Conservation (phyloP, 176 grass and related monocot species). For the Oryza brachyantha region DNA sequence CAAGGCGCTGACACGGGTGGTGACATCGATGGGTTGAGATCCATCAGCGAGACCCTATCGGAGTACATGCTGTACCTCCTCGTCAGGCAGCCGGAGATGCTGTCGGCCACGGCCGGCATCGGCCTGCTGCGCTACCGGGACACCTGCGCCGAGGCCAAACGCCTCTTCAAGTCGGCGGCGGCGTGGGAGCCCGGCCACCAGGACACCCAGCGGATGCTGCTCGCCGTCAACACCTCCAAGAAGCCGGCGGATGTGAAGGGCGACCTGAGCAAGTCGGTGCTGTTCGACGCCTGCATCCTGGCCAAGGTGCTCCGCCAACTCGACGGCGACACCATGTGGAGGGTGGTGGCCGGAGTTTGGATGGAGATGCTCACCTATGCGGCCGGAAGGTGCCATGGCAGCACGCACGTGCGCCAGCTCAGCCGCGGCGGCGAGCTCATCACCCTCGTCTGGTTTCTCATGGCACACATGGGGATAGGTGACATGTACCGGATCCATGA, state of each 20-base stretch:
- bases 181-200: no score
- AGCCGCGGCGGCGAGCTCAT: constrained; percentile 45
- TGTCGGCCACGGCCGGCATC: constrained; percentile 36
- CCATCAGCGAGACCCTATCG: neutral
- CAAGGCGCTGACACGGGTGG: rapidly evolving
- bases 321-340: neutral
- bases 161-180: no score
- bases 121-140: constrained; percentile 38
- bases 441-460: constrained; percentile 47
- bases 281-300: constrained; percentile 44
- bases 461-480: constrained; percentile 38
- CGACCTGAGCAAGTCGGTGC: constrained; percentile 35
- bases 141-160: no score
- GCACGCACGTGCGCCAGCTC: constrained; percentile 36
- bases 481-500: constrained; percentile 36
- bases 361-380: constrained; percentile 42
- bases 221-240: no score
- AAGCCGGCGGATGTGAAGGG: constrained; percentile 27
- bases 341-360: constrained; percentile 15
- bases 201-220: no score
- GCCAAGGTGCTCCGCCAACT: constrained; percentile 9
- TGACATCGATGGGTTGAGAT: rapidly evolving
- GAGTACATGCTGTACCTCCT: constrained; percentile 63
- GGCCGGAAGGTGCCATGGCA: constrained; percentile 29
- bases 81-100: constrained; percentile 42